phyloP scores from a whole-genome alignment of 345 rosid genomes.

The Citrus cavaleriei region DNA sequence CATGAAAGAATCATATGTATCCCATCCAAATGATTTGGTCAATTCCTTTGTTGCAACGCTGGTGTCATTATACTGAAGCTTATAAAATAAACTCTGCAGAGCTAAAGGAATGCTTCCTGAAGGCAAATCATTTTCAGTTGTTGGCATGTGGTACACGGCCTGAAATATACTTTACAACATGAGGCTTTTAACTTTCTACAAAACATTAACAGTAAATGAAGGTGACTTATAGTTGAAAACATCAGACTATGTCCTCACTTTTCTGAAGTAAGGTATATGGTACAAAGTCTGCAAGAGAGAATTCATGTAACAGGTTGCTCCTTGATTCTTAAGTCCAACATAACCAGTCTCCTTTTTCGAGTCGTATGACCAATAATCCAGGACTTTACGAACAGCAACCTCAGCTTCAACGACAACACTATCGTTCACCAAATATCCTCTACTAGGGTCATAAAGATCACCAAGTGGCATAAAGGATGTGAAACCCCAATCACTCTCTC shows the following conservation, averaged over 20 bases:
- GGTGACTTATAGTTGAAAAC: constrained; percentile 9
- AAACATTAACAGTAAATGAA: not conserved
- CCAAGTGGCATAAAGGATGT: constrained; percentile 94
- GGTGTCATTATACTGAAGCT: constrained; percentile 89
- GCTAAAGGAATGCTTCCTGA: constrained; percentile 96
- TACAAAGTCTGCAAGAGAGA: constrained; percentile 87
- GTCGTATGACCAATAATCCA: constrained; percentile 95
- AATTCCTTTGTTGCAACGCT: constrained; percentile 94
- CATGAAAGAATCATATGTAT: constrained; percentile 96
- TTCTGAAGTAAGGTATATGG: constrained; percentile 92
- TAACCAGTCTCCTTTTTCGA: constrained; percentile 98
- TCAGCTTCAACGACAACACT: constrained; percentile 85
- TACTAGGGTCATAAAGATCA: constrained; percentile 79
- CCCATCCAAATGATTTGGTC: constrained; percentile 99
- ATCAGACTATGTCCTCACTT: constrained; percentile 41
- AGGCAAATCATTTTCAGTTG: constrained; percentile 96
- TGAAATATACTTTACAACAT: constrained; percentile 29
- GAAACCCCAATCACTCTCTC: constrained; percentile 99
- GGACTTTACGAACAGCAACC: constrained; percentile 76
- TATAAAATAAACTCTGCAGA: constrained; percentile 89
- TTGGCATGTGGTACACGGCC: constrained; percentile 99
- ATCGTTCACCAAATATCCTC: constrained; percentile 82
- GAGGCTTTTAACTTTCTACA: constrained; percentile 13
- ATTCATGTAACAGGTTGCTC: constrained; percentile 99
- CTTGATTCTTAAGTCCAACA: constrained; percentile 98